Conservation (phyloP, 495 filamentous ascomycete species). For the Penicillium pulvis region DNA sequence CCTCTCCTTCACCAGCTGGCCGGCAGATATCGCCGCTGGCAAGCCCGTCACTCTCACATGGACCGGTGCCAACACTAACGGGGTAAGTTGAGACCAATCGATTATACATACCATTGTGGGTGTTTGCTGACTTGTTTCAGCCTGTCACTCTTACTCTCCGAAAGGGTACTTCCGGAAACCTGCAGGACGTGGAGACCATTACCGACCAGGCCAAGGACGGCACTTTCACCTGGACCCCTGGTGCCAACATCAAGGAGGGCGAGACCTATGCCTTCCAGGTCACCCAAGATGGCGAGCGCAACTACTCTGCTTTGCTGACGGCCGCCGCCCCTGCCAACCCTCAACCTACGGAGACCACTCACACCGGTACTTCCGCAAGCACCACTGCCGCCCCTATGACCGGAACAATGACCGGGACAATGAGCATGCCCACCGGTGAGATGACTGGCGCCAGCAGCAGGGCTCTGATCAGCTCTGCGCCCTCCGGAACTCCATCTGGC, state of each 20-base stretch:
- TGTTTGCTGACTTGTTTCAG: constrained; percentile 18
- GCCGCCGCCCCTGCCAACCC: constrained; percentile 20
- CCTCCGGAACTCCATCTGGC: constrained; percentile 18
- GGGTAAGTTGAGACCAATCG: constrained; percentile 12
- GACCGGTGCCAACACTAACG: constrained; percentile 33
- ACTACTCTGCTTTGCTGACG: constrained; percentile 50
- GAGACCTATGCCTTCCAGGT: constrained; percentile 52
- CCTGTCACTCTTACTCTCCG: constrained; percentile 48
- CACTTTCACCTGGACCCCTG: constrained; percentile 46
- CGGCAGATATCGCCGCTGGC: constrained; percentile 40
- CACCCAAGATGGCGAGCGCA: constrained; percentile 40
- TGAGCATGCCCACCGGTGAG: too few species aligned
- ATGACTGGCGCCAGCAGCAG: constrained; percentile 17
- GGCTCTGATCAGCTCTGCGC: constrained; percentile 24
- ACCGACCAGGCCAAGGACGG: constrained; percentile 37
- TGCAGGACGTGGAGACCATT: constrained; percentile 44
- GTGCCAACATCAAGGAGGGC: constrained; percentile 36
- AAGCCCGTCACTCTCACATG: constrained; percentile 44
- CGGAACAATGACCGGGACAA: too few species aligned
- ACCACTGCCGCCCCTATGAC: constrained; percentile 6
- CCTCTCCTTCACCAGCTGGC: constrained; percentile 48
- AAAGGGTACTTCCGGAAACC: constrained; percentile 40
- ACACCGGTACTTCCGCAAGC: constrained; percentile 14
- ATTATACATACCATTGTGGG: background rate
- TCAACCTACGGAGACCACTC: constrained; percentile 11